phyloP scores from a whole-genome alignment of 257 asterid genomes.

The Haberlea rhodopensis region DNA sequence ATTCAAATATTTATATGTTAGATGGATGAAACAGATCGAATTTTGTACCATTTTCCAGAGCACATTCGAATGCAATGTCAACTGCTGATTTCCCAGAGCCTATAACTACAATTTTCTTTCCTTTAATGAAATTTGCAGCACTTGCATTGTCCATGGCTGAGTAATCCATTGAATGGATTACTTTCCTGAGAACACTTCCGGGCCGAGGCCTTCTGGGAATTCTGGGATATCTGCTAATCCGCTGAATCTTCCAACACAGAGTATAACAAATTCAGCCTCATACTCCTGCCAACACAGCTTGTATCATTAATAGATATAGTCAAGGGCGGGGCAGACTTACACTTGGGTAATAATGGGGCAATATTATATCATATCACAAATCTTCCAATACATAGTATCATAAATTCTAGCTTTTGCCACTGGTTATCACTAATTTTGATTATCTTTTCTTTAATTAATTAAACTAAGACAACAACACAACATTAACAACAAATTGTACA shows the following conservation, averaged over 20 bases:
- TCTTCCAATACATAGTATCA: too few species aligned
- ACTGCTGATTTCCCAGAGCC: conserved; percentile 62
- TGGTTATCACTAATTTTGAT: too few species aligned
- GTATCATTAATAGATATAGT: neutral
- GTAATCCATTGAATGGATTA: conserved; percentile 56
- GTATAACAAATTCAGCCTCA: conserved; percentile 49
- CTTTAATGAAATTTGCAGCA: conserved; percentile 52
- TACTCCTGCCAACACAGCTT: conserved; percentile 36
- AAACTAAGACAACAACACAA: too few species aligned
- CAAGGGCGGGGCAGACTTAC: too few species aligned
- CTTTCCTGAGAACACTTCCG: conserved; percentile 56
- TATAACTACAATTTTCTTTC: conserved; percentile 42
- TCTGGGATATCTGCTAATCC: conserved; percentile 60
- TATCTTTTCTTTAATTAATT: too few species aligned
- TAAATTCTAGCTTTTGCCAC: too few species aligned
- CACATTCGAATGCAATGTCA: conserved; percentile 50
- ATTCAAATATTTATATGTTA: neutral
- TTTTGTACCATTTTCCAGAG: conserved; percentile 45
- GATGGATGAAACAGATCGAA: neutral
- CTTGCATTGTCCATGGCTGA: conserved; percentile 47
- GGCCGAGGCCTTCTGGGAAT: conserved; percentile 44
- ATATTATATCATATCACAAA: too few species aligned
- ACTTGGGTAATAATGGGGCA: too few species aligned
- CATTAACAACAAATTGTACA: neutral
- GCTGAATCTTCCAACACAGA: conserved; percentile 66